Evolutionary conservation across 176 grass and related monocot genomes (phyloP).

Genomic region (Carex kokanica): DNA sequence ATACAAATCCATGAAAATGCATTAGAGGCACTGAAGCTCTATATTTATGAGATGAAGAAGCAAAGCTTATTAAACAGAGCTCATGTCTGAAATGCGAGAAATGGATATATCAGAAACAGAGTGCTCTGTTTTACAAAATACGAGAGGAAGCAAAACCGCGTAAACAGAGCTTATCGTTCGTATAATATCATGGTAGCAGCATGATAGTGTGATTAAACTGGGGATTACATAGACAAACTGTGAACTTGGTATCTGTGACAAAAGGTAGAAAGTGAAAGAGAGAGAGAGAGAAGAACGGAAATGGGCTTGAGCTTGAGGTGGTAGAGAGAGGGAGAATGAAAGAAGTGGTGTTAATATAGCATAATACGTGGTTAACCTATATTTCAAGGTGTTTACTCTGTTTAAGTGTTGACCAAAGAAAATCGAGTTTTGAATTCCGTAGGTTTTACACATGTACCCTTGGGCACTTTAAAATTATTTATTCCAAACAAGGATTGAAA

Average conservation of each 20-base stretch:
- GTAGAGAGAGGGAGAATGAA: background rate
- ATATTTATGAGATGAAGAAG: background rate
- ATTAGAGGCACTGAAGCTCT: background rate
- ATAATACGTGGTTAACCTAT: constrained; percentile 7
- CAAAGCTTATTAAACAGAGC: background rate
- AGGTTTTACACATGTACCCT: background rate
- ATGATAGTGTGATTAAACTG: background rate
- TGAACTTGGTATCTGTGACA: background rate
- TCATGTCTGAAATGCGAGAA: background rate
- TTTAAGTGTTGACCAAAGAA: constrained; percentile 47
- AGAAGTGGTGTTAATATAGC: background rate
- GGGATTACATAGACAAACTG: background rate
- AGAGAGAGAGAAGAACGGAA: background rate
- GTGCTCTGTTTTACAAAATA: background rate
- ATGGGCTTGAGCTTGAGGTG: background rate
- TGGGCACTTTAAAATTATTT: background rate
- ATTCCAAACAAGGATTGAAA: background rate
- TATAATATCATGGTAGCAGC: background rate
- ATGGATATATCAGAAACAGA: background rate
- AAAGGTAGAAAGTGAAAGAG: background rate
- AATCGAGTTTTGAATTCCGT: constrained; percentile 26
- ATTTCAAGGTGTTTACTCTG: background rate
- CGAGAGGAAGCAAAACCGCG: background rate
- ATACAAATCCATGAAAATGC: background rate
- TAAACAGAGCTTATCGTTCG: background rate